Percentiles rank a stretch among this genome's conserved stretches.
Conservation (phyloP, 2,329 filamentous ascomycete genomes). For the Botrytis porri region DNA sequence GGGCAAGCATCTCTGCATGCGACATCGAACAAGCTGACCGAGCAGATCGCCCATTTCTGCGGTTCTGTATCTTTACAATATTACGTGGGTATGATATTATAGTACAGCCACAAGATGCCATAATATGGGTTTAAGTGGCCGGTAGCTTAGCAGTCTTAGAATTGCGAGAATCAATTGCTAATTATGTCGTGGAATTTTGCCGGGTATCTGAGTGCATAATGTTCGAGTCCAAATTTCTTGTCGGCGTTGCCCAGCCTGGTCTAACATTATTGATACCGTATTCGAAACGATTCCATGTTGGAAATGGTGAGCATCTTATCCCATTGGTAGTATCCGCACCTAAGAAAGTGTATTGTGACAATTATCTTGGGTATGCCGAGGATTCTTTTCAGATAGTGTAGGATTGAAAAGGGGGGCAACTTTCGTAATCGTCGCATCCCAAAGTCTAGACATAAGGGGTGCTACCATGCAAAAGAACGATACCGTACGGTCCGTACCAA, state of each 20-base stretch:
- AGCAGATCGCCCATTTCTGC: conserved; percentile 20
- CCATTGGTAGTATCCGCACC: conserved; percentile 12
- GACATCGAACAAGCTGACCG: conserved; percentile 30
- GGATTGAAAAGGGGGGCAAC: conserved; percentile 12
- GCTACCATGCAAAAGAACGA: conserved; percentile 10
- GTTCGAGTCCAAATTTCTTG: conserved; percentile 20
- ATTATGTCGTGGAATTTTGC: conserved; percentile 28
- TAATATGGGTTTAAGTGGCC: conserved; percentile 20
- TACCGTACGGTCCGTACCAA: conserved; percentile 14
- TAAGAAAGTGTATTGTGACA: conserved; percentile 12
- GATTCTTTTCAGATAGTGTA: neutral
- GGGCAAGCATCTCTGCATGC: conserved; percentile 29
- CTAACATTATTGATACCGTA: conserved; percentile 6
- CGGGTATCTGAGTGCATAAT: conserved; percentile 28
- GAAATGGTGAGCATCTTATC: conserved; percentile 7
- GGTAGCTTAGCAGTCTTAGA: conserved; percentile 22
- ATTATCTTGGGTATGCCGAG: conserved; percentile 16
- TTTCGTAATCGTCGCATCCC: conserved; percentile 4
- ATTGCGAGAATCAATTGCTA: conserved; percentile 9
- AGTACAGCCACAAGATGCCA: conserved; percentile 29
- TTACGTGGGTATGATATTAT: conserved; percentile 19
- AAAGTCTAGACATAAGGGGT: conserved; percentile 6
- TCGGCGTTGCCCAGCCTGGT: conserved; percentile 19
- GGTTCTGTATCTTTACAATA: conserved; percentile 19
- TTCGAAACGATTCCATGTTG: conserved; percentile 16